Evolutionary conservation across 1,284 basidiomycete genomes (phyloP).

Genomic region (Boletellus deceptivus): DNA sequence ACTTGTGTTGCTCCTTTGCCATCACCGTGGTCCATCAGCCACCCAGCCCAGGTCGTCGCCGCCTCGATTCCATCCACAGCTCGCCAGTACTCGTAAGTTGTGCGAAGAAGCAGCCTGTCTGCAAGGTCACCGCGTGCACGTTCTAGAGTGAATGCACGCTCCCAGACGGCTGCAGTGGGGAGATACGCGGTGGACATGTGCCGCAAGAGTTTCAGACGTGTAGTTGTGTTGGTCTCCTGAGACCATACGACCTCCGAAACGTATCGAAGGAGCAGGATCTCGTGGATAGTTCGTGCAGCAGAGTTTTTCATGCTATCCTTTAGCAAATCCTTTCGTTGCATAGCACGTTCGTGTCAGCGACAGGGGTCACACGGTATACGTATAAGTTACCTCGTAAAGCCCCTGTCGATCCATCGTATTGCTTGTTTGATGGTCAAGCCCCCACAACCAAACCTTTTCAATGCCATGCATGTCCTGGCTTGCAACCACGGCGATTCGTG

Average conservation of each 20-base stretch:
- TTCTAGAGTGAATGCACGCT: conserved; percentile 39
- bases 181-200: conserved; percentile 43
- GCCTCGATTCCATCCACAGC: conserved; percentile 38
- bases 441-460: conserved; percentile 52
- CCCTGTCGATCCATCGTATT: conserved; percentile 23
- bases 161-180: conserved; percentile 46
- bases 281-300: conserved; percentile 43
- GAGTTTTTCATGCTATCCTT: conserved; percentile 48
- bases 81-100: conserved; percentile 46
- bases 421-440: conserved; percentile 34
- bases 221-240: conserved; percentile 12
- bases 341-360: conserved; percentile 10
- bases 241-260: conserved; percentile 35
- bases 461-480: conserved; percentile 22
- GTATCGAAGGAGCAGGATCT: conserved; percentile 47
- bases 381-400: conserved; percentile 40
- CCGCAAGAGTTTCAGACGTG: conserved; percentile 38
- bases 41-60: conserved; percentile 44
- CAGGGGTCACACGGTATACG: conserved; percentile 1
- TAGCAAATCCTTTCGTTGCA: conserved; percentile 40
- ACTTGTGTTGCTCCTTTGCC: conserved; percentile 37
- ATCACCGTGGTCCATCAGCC: conserved; percentile 41
- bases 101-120: conserved; percentile 34
- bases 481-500: conserved; percentile 38
- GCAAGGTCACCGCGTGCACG: conserved; percentile 20